phyloP scores from a whole-genome alignment of 2,329 filamentous ascomycete genomes.

The Achaetomium macrosporum region DNA sequence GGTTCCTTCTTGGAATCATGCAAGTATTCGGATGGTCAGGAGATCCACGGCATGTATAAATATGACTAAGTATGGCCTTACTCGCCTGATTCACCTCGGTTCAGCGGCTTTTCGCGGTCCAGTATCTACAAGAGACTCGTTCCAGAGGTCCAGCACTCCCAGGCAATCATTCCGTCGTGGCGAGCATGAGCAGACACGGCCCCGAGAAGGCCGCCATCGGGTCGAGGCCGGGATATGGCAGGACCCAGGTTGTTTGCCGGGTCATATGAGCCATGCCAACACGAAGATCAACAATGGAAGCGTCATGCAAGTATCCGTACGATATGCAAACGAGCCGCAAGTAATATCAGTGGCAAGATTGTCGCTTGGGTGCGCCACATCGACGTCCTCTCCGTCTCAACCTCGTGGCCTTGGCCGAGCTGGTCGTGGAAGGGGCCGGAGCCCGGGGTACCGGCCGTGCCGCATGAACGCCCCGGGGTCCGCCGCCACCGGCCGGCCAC shows the following conservation, averaged over 20 bases:
- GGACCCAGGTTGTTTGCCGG: background rate
- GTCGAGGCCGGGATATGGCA: background rate
- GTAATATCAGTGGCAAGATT: background rate
- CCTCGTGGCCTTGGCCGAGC: background rate
- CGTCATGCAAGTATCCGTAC: background rate
- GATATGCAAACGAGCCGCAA: background rate
- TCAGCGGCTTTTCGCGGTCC: background rate
- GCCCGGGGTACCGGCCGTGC: background rate
- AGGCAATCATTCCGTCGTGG: background rate
- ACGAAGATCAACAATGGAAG: background rate
- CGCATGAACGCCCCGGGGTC: background rate
- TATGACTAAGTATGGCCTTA: too few relatives aligned
- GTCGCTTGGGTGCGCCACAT: background rate
- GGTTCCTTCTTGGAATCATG: too few relatives aligned
- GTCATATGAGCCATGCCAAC: background rate
- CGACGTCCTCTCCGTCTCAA: background rate
- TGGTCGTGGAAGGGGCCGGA: background rate
- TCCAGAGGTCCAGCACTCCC: background rate
- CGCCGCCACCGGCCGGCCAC: constrained; percentile 3
- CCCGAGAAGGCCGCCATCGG: background rate
- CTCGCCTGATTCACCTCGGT: background rate
- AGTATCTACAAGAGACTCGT: background rate
- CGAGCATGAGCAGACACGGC: background rate
- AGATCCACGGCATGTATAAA: too few relatives aligned
- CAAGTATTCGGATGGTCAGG: too few relatives aligned